Base-by-base conservation (phyloP, 2,329 filamentous ascomycete species). In the Xylariaceae sp. region DNA sequence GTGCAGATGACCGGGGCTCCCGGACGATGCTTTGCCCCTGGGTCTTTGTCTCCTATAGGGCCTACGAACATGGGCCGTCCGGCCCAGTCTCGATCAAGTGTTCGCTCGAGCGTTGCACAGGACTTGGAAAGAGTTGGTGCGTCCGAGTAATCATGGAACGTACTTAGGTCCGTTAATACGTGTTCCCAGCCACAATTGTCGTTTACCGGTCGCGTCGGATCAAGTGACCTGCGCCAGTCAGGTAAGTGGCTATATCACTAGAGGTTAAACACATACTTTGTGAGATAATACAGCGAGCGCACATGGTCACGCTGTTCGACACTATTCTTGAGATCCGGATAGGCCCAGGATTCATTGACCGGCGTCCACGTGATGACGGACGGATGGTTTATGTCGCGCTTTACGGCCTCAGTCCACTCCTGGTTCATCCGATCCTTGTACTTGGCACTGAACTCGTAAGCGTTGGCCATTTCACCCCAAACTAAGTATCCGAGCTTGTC, bases 111-210 rank as follows among this genome's bases (percentile, higher is more conserved):
- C 2, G 70, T 76, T 0, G 72, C 69, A 62, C 82, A 86, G 1
- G 79, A 80, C 54, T 76, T 71, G 5, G 76, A 72, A 6, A 88
- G 74, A 19, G 75, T 77, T 0, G 77, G 72, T 0, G 74, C 80
- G 61, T 87, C 84, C 16, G 75, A 73, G 64, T 87, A 88, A 67
- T 87, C 84, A 65, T 87, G 85, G 72, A 85, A 88, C 0, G 84
- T 86, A 21, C 80, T 81, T 2, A 87, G 70, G 60, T 87, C 84
- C 0, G 80, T 84, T 10, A 74, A 61, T 5, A 87, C 83, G 58
- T 87, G 84, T 63, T 87, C 83, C 85, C 85, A 87, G 32, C 85
- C 85, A 59, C 84, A 87, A 67, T 88, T 87, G 67, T 87, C 84
- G 63, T 87, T 88, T 63, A 88, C 76, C 15, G 83, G 83, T 5